Evolutionary conservation across 805 yeast species (phyloP), one percentile per base, ranked within the genome.

Genomic region (Starmerella floricola): DNA sequence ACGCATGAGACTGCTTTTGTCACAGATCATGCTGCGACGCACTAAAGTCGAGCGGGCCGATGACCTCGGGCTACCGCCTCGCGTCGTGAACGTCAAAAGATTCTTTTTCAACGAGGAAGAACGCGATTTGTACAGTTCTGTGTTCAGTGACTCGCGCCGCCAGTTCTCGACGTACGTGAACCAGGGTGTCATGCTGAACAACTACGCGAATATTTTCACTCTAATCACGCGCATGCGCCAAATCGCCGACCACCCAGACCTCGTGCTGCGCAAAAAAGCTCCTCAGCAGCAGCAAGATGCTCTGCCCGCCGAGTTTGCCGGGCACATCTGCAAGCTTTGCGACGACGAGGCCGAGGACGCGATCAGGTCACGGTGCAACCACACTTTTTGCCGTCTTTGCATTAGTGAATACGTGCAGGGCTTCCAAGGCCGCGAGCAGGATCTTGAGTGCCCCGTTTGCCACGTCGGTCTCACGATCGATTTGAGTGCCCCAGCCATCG

Each of bases 341-440:
- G 97, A 87, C 52, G 99, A 91, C 57, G 96, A 87, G 61, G 96
- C 97, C 0, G 97, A 91, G 61, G 99, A 91, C 47, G 94, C 98
- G 0, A 86, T 91, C 36, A 87, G 82, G 60, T 80, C 95, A 2
- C 83, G 80, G 57, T 91, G 99, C 60, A 95, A 82, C 52, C 99
- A 91, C 58, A 74, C 73, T 48, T 91, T 91, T 58, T 91, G 99
- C 59, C 73, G 99, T 23, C 68, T 91, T 68, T 91, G 99, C 59
- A 75, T 91, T 44, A 76, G 72, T 44, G 98, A 93, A 61, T 91
- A 91, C 56, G 74, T 80, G 36, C 95, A 87, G 49, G 76, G 91
- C 40, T 63, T 54, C 43, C 72, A 72, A 32, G 93, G 91, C 3
- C 65, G 59, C 3, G 67, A 64, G 29, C 64, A 65, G 38, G 71